Conservation (phyloP, 2,329 filamentous ascomycete genomes). For the Raffaelea arxii region DNA sequence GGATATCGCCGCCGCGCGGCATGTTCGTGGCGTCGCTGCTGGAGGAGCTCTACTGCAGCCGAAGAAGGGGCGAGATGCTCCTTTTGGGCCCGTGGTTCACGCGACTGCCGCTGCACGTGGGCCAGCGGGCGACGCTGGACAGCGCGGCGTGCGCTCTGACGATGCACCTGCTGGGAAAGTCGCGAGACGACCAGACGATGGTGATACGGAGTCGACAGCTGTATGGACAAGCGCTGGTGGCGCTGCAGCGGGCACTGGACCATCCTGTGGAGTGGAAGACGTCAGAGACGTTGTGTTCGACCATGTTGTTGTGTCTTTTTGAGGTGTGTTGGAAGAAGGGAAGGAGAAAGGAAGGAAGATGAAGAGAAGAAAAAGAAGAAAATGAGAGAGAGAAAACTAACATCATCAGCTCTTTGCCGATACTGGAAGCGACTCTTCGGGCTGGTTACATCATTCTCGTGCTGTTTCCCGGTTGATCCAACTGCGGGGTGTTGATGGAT, state of each 20-base stretch:
- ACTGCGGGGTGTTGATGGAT: conserved; percentile 26
- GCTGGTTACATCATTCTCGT: conserved; percentile 29
- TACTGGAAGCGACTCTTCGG: conserved; percentile 21
- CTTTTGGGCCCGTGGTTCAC: conserved; percentile 17
- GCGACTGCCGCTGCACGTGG: conserved; percentile 19
- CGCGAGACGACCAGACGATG: conserved; percentile 18
- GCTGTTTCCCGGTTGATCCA: conserved; percentile 28
- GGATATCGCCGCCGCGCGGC: not conserved
- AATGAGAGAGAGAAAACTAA: no score
- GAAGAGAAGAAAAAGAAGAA: no score
- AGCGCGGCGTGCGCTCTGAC: conserved; percentile 27
- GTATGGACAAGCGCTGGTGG: conserved; percentile 26
- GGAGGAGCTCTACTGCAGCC: no score
- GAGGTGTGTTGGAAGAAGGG: conserved; percentile 19
- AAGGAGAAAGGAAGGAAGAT: no score
- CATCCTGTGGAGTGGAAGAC: conserved; percentile 28
- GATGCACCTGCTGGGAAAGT: conserved; percentile 28
- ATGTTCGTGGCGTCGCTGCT: not conserved
- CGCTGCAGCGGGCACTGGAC: conserved; percentile 25
- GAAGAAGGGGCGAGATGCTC: conserved; percentile 5
- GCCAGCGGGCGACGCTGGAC: conserved; percentile 25
- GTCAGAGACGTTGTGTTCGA: conserved; percentile 30
- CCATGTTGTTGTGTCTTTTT: conserved; percentile 29
- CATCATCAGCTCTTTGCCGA: conserved; percentile 28
- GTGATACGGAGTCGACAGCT: conserved; percentile 25